Evolutionary conservation across 2,329 filamentous ascomycete genomes (phyloP).

Genomic region (Epichloe amarillans): DNA sequence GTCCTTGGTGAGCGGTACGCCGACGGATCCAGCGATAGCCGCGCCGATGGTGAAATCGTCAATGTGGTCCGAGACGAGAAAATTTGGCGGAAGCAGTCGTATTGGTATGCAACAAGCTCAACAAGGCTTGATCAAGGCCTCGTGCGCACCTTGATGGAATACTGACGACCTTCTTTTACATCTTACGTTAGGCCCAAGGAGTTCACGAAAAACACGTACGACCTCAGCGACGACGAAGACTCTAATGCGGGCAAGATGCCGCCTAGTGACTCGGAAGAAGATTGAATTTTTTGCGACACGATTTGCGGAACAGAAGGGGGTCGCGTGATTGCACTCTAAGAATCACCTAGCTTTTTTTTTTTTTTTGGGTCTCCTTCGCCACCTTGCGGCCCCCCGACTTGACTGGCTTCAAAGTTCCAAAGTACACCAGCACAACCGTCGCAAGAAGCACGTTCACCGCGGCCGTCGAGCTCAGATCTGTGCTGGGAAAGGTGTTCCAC

Average conservation of each 20-base stretch:
- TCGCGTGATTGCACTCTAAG: background rate
- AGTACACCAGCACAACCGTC: conserved; percentile 51
- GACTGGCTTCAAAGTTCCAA: conserved; percentile 29
- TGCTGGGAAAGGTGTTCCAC: conserved; percentile 90
- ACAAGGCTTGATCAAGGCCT: no score
- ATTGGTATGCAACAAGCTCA: conserved; percentile 48
- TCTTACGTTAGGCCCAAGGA: conserved; percentile 53
- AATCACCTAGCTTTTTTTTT: conserved; percentile 16
- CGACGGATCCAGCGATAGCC: conserved; percentile 56
- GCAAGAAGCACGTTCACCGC: conserved; percentile 60
- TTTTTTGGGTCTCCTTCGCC: conserved; percentile 18
- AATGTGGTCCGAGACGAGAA: conserved; percentile 90
- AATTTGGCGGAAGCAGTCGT: conserved; percentile 75
- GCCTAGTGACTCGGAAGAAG: conserved; percentile 65
- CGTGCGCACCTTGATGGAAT: background rate
- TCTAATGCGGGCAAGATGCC: conserved; percentile 78
- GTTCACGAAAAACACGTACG: conserved; percentile 53
- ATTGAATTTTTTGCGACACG: conserved; percentile 20
- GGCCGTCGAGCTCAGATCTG: conserved; percentile 35
- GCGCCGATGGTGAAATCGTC: conserved; percentile 76
- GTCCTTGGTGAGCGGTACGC: conserved; percentile 64
- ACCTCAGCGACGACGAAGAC: conserved; percentile 57
- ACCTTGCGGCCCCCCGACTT: background rate
- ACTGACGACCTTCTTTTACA: conserved; percentile 8
- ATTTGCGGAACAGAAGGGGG: background rate